Evolutionary conservation across 2,329 filamentous ascomycete genomes (phyloP).

Genomic region (Cryphonectria parasitica): DNA sequence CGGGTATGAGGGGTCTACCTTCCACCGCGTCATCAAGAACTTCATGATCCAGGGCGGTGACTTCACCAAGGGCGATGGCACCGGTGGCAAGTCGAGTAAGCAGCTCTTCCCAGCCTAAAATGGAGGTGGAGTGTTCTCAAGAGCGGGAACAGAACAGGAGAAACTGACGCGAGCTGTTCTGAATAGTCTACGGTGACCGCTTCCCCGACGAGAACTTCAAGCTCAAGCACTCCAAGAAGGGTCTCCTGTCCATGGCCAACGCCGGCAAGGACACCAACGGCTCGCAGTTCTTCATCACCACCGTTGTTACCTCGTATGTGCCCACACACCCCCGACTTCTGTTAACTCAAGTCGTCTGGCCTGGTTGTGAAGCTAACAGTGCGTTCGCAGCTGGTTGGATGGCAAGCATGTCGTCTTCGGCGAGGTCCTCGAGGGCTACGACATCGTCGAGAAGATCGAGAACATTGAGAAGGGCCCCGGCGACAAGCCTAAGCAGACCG

Average conservation of each 20-base stretch:
- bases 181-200: constrained; percentile 77
- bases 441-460: constrained; percentile 79
- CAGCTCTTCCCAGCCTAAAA: constrained; percentile 31
- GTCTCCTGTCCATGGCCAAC: constrained; percentile 84
- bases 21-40: constrained; percentile 88
- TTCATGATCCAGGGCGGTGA: constrained; percentile 95
- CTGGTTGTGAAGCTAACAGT: constrained; percentile 22
- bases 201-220: constrained; percentile 95
- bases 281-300: constrained; percentile 91
- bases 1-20: constrained; percentile 78
- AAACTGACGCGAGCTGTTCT: background rate
- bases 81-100: constrained; percentile 82
- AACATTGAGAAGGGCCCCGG: constrained; percentile 65
- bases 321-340: constrained; percentile 4
- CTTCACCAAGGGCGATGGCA: constrained; percentile 82
- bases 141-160: background rate
- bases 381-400: constrained; percentile 70
- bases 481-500: constrained; percentile 69
- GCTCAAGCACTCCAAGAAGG: constrained; percentile 87
- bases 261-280: constrained; percentile 85
- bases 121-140: background rate
- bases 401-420: constrained; percentile 86
- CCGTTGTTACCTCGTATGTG: constrained; percentile 72
- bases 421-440: constrained; percentile 85
- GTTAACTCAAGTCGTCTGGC: background rate